Conservation (phyloP, 192 early-diverging fungal genomes). For the Coemansia sp. region DNA sequence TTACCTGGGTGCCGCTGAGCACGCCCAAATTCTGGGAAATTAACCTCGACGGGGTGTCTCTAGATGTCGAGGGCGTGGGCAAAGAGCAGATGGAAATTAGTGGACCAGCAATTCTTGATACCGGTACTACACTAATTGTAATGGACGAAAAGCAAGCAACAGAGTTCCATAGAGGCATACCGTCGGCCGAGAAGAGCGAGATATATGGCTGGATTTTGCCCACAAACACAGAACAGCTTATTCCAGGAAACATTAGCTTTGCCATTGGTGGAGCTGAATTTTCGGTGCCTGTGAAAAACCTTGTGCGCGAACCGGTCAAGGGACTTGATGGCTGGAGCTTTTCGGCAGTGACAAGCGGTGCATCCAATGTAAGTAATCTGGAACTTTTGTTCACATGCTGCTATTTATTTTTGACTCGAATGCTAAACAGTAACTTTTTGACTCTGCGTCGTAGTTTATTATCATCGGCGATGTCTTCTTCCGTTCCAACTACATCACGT, state of each 20-base stretch:
- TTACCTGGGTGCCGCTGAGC: slow-evolving; percentile 58
- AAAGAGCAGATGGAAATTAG: slow-evolving; percentile 43
- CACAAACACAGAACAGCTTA: slow-evolving; percentile 49
- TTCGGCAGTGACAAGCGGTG: slow-evolving; percentile 54
- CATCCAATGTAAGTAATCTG: slow-evolving; percentile 36
- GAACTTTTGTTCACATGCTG: not conserved
- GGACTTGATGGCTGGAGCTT: slow-evolving; percentile 52
- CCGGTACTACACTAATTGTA: slow-evolving; percentile 65
- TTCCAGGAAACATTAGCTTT: slow-evolving; percentile 49
- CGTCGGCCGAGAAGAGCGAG: slow-evolving; percentile 47
- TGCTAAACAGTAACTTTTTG: slow-evolving; percentile 5
- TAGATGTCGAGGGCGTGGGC: slow-evolving; percentile 37
- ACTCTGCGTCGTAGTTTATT: slow-evolving; percentile 31
- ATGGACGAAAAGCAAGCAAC: slow-evolving; percentile 59
- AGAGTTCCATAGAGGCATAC: slow-evolving; percentile 57
- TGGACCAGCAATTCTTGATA: slow-evolving; percentile 60
- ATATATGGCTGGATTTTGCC: slow-evolving; percentile 57
- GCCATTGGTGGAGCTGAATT: slow-evolving; percentile 47
- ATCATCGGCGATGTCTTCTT: slow-evolving; percentile 72
- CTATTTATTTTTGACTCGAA: not conserved
- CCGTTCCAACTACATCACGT: slow-evolving; percentile 67
- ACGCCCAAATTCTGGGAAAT: slow-evolving; percentile 60
- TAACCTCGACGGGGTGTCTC: slow-evolving; percentile 47
- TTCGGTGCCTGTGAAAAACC: slow-evolving; percentile 41
- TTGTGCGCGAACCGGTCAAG: slow-evolving; percentile 55